Conservation (phyloP, 805 yeast species). For the Hanseniaspora jakobsenii region DNA sequence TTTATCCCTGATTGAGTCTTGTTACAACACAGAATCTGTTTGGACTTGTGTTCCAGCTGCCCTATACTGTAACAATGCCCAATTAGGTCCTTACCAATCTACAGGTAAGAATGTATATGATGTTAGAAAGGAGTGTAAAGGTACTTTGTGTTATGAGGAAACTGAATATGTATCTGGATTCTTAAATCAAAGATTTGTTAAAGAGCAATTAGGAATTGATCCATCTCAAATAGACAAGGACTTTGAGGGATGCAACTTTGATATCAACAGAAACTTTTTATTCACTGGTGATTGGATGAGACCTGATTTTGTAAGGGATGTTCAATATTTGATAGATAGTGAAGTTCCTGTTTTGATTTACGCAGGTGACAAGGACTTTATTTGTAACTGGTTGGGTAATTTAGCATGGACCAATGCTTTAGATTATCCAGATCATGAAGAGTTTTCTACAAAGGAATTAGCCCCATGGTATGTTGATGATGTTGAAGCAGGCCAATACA, state of each 20-base stretch:
- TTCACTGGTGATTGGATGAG: constrained; percentile 87
- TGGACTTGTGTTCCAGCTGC: constrained; percentile 88
- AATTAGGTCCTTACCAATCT: constrained; percentile 66
- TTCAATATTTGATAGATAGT: constrained; percentile 56
- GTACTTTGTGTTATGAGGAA: constrained; percentile 66
- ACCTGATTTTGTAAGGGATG: constrained; percentile 63
- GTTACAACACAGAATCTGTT: constrained; percentile 63
- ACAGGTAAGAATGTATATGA: constrained; percentile 91
- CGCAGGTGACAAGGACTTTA: constrained; percentile 93
- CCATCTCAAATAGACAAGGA: constrained; percentile 15
- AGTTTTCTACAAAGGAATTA: constrained; percentile 37
- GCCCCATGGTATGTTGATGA: constrained; percentile 38
- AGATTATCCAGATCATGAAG: constrained; percentile 51
- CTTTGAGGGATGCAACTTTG: constrained; percentile 71
- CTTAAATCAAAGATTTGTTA: constrained; percentile 65
- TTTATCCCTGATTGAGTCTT: constrained; percentile 56
- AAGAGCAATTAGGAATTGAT: constrained; percentile 79
- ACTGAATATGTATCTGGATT: constrained; percentile 63
- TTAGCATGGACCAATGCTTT: constrained; percentile 70
- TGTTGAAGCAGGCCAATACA: constrained; percentile 53
- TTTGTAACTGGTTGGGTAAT: constrained; percentile 95
- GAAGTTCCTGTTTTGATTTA: constrained; percentile 75
- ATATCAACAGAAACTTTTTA: constrained; percentile 65
- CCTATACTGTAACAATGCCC: constrained; percentile 74
- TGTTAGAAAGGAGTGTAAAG: constrained; percentile 69